Evolutionary conservation across 2,329 filamentous ascomycete species (phyloP).

Genomic region (Colletotrichum tofieldiae): DNA sequence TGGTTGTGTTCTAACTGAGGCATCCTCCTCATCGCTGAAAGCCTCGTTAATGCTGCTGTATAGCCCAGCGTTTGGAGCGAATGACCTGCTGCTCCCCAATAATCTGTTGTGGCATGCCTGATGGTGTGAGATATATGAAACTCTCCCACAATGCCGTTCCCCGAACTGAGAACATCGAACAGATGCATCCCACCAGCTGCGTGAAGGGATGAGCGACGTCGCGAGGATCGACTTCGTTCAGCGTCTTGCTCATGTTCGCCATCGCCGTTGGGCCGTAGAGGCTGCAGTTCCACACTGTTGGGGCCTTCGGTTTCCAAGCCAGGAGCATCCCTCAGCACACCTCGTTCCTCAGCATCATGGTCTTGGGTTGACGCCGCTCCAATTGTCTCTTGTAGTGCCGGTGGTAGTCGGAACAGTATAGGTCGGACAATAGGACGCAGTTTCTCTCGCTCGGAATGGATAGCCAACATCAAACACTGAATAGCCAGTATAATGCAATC

Average conservation of each 20-base stretch:
- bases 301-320: conserved; percentile 55
- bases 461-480: conserved; percentile 76
- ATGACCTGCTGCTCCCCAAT: conserved; percentile 64
- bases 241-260: conserved; percentile 30
- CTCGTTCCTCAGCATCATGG: conserved; percentile 71
- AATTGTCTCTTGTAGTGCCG: conserved; percentile 24
- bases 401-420: conserved; percentile 32
- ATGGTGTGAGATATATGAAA: conserved; percentile 69
- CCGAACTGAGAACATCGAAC: conserved; percentile 67
- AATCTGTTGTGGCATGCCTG: conserved; percentile 62
- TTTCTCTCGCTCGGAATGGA: conserved; percentile 73
- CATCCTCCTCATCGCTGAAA: conserved; percentile 41
- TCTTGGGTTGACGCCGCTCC: conserved; percentile 57
- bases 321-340: conserved; percentile 59
- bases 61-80: conserved; percentile 70
- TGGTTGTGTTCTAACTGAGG: conserved; percentile 40
- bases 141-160: conserved; percentile 68
- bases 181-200: conserved; percentile 54
- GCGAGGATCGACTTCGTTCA: conserved; percentile 44
- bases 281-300: conserved; percentile 64
- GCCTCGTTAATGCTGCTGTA: conserved; percentile 65
- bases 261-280: conserved; percentile 43
- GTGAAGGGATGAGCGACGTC: conserved; percentile 41
- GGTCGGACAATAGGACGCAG: conserved; percentile 60
- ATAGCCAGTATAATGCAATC: conserved; percentile 71